Evolutionary conservation across 2,329 filamentous ascomycete genomes (phyloP).

Genomic region (Sordariomycetes sp.): DNA sequence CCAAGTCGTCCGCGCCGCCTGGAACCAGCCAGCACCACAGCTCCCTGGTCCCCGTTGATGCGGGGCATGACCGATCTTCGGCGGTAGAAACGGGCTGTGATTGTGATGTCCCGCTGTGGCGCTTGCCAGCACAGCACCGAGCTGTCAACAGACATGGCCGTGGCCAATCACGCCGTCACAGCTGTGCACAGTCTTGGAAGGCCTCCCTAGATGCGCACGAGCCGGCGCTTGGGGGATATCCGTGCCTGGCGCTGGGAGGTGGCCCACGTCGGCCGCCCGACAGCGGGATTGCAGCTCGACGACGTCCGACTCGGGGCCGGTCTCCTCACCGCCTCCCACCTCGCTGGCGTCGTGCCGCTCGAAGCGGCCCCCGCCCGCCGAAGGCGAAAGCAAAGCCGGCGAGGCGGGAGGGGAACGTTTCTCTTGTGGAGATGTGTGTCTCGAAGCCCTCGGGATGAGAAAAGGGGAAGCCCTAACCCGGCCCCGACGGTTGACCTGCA

Average conservation of each 20-base stretch:
- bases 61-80: background rate
- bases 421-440: background rate
- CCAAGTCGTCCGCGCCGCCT: background rate
- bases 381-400: background rate
- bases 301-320: background rate
- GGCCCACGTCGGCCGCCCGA: background rate
- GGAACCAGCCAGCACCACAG: background rate
- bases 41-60: background rate
- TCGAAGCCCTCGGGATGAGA: background rate
- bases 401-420: background rate
- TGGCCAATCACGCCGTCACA: background rate
- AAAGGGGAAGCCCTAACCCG: background rate
- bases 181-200: background rate
- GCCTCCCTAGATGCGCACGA: background rate
- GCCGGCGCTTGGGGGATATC: background rate
- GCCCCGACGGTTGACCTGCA: no score
- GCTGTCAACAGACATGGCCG: background rate
- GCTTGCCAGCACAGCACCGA: background rate
- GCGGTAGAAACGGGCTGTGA: background rate
- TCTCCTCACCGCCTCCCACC: background rate
- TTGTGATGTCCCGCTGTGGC: background rate
- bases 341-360: background rate
- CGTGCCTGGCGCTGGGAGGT: background rate
- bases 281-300: background rate
- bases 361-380: background rate